These are phyloP conservation scores for Sphaerostilbella broomeana DNA, from an alignment of 2,329 filamentous ascomycete species.

Conservation along the genomic window DNA sequence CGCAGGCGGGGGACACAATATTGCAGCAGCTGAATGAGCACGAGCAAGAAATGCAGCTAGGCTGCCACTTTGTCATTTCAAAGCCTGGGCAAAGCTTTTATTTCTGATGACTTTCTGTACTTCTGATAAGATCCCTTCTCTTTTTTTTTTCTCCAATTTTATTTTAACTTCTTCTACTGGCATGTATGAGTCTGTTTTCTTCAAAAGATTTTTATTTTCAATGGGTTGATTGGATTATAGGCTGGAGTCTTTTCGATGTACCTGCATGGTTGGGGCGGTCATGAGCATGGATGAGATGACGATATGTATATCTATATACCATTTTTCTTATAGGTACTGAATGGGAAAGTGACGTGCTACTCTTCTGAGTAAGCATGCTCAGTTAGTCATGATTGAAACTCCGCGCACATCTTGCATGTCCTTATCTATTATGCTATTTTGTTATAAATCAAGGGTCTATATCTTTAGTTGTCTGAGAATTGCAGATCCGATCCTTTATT, in stretches of 20 bases:
- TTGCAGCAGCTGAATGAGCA: slow-evolving; percentile 60
- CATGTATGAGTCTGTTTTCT: too few relatives aligned
- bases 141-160: slow-evolving; percentile 11
- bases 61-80: slow-evolving; percentile 74
- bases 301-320: slow-evolving; percentile 1
- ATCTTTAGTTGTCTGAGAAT: too few relatives aligned
- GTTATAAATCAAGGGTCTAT: not conserved
- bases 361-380: slow-evolving; percentile 4
- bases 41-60: slow-evolving; percentile 59
- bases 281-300: not conserved
- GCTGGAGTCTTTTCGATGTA: too few relatives aligned
- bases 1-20: slow-evolving; percentile 58
- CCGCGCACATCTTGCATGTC: not conserved
- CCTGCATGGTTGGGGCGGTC: too few relatives aligned
- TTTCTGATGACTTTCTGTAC: slow-evolving; percentile 30
- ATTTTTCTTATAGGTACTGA: too few relatives aligned
- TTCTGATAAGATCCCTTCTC: not conserved
- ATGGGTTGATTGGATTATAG: too few relatives aligned
- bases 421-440: not conserved
- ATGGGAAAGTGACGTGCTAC: too few relatives aligned
- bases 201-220: too few relatives aligned
- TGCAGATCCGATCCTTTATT: slow-evolving; percentile 1
- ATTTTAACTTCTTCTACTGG: slow-evolving; percentile 6
- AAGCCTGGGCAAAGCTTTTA: slow-evolving; percentile 55
- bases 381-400: too few relatives aligned